Evolutionary conservation across 2,329 filamentous ascomycete genomes (phyloP).

Genomic region (Aureobasidium leucospermi): DNA sequence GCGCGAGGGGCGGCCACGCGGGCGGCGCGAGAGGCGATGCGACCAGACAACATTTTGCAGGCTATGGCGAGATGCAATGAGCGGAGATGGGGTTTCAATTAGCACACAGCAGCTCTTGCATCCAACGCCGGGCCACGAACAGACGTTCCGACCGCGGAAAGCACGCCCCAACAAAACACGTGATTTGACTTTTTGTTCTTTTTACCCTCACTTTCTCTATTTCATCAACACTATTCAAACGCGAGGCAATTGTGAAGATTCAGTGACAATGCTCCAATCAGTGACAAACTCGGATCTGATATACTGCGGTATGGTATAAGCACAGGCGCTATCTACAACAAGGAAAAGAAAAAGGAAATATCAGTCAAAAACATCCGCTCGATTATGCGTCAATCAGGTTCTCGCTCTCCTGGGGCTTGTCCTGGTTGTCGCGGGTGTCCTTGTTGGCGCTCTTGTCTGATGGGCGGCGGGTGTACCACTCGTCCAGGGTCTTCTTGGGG

Average conservation of each 20-base stretch:
- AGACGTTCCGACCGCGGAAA: neutral
- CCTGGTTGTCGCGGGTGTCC: constrained; percentile 39
- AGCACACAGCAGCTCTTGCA: constrained; percentile 3
- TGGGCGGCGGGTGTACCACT: constrained; percentile 42
- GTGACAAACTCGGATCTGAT: neutral
- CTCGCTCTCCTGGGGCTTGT: constrained; percentile 25
- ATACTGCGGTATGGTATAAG: constrained; percentile 14
- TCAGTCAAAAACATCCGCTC: neutral
- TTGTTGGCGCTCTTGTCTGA: constrained; percentile 30
- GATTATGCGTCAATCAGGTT: constrained; percentile 19
- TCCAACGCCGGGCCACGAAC: neutral
- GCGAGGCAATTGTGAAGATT: too few relatives aligned
- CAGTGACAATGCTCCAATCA: neutral
- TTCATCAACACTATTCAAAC: neutral
- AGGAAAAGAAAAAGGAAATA: constrained; percentile 1
- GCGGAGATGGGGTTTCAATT: constrained; percentile 1
- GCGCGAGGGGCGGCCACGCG: constrained; percentile 50
- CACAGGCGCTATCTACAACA: constrained; percentile 13
- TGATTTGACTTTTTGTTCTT: neutral
- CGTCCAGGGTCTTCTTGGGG: constrained; percentile 46
- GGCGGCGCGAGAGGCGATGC: constrained; percentile 49
- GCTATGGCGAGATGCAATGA: constrained; percentile 17
- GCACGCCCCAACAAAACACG: constrained; percentile 2
- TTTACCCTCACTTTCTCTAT: neutral
- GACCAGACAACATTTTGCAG: constrained; percentile 48